Evolutionary conservation across 176 grass and related monocot species (phyloP), one percentile per base, ranked within the genome.

Genomic region (Triticum dicoccoides): DNA sequence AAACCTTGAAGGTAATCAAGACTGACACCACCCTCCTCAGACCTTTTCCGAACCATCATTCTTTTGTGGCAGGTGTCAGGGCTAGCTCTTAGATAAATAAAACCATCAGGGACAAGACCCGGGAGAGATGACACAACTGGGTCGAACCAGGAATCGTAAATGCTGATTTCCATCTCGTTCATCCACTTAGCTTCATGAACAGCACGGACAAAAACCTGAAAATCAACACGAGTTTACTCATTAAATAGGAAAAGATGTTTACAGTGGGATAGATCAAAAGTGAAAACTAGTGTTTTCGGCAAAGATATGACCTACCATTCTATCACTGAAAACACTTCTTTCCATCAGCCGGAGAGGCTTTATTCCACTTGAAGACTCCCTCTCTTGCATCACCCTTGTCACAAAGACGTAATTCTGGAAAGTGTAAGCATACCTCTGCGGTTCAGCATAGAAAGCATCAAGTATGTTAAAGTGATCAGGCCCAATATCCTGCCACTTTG

Each of bases 381-480:
- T 94, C 83, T 97, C 95, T 83, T 97, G 95, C 95, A 97, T 94
- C 66, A 97, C 59, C 77, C 92, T 91, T 3, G 95, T 97, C 63
- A 94, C 92, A 80, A 97, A 94, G 64, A 97, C 95, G 52, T 97
- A 94, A 92, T 97, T 97, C 27, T 97, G 92, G 82, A 97, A 97
- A 49, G 95, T 97, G 81, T 97, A 97, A 30, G 95, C 95, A 89
- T 97, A 97, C 77, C 92, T 90, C 73, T 97, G 80, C 76, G 95
- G 95, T 62, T 97, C 81, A 42, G 88, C 90, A 91, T 97, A 97
- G 79, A 97, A 97, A 73, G 90, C 88, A 85, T 91, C 92, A 75
- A 97, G 83, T 89, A 97, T 92, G 78, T 97, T 97, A 39, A 97
- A 97, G 81, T 97, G 95, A 17, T 97, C 86, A 73, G 90, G 90